A percentile compares a stretch with the other conserved stretches of the same genome.
Conservation (phyloP, 768 basidiomycete genomes). For the Leccinum variicolor region DNA sequence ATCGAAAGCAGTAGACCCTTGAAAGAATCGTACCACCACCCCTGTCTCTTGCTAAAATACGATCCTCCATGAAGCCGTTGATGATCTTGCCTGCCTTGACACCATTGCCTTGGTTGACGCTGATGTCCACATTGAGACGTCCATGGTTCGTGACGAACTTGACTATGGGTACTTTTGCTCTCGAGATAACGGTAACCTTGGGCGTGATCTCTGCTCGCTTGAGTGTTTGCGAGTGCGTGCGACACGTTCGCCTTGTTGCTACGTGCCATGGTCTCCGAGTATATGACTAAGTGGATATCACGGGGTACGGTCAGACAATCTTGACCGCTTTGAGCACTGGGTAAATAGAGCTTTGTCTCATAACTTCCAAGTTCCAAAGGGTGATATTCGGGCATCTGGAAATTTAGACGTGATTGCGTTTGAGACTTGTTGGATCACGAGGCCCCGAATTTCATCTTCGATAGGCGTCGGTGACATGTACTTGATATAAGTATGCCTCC, state of each 20-base stretch:
- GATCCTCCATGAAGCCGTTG: slow-evolving; percentile 84
- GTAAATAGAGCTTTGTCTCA: slow-evolving; percentile 91
- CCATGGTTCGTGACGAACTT: slow-evolving; percentile 88
- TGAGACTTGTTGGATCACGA: slow-evolving; percentile 68
- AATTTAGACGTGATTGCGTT: slow-evolving; percentile 61
- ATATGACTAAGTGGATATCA: slow-evolving; percentile 92
- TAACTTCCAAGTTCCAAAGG: slow-evolving; percentile 97
- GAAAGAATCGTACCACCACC: slow-evolving; percentile 76
- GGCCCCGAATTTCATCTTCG: slow-evolving; percentile 82
- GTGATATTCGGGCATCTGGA: slow-evolving; percentile 74
- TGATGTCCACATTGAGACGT: slow-evolving; percentile 88
- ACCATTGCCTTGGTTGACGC: slow-evolving; percentile 88
- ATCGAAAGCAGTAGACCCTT: slow-evolving; percentile 68
- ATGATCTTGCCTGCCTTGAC: slow-evolving; percentile 75
- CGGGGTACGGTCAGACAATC: slow-evolving; percentile 39
- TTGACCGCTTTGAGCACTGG: slow-evolving; percentile 33
- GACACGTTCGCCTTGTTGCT: slow-evolving; percentile 68
- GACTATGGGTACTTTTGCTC: slow-evolving; percentile 94
- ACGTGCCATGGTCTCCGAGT: slow-evolving; percentile 73
- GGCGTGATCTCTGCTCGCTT: slow-evolving; percentile 72
- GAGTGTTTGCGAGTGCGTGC: slow-evolving; percentile 75
- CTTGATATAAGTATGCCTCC: slow-evolving; percentile 70
- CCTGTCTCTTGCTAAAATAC: slow-evolving; percentile 77
- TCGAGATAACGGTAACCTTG: slow-evolving; percentile 84
- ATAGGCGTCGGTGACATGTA: slow-evolving; percentile 85